These are phyloP conservation scores for Aspergillus fumigatus DNA, from an alignment of 2,329 filamentous ascomycete species.

Conservation along the genomic window DNA sequence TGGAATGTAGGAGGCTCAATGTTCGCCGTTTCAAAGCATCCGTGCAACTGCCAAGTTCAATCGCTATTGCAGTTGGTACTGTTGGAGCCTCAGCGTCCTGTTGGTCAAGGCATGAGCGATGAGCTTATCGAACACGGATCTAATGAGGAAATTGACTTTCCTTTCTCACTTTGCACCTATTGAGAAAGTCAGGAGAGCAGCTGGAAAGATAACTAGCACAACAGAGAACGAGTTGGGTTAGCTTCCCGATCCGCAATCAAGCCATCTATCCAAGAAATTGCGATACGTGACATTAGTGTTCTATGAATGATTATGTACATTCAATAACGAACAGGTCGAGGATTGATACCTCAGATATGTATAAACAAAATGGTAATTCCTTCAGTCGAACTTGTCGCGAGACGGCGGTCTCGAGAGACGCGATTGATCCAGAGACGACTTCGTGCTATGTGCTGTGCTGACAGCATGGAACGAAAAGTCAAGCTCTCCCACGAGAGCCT, in stretches of 20 bases:
- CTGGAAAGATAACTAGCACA: background rate
- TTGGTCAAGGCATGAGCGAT: background rate
- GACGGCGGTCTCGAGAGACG: constrained; percentile 18
- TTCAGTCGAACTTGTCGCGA: constrained; percentile 27
- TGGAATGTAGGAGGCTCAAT: background rate
- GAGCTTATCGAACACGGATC: background rate
- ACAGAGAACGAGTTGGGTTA: no score
- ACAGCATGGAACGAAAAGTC: constrained; percentile 67
- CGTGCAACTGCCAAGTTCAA: background rate
- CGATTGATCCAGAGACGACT: constrained; percentile 22
- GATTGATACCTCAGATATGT: background rate
- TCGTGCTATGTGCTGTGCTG: constrained; percentile 25
- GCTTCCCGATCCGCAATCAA: no score
- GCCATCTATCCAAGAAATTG: background rate
- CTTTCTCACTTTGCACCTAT: background rate
- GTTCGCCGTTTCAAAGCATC: background rate
- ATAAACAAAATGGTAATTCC: background rate
- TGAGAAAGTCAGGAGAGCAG: background rate
- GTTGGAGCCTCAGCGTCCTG: background rate
- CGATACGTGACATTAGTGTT: background rate
- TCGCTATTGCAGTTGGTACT: background rate
- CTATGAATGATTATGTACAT: background rate
- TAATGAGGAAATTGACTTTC: no score
- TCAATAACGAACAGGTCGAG: background rate
- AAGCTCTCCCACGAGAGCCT: constrained; percentile 65